Conservation (phyloP, 768 basidiomycete species). For the Tricholoma sp. region DNA sequence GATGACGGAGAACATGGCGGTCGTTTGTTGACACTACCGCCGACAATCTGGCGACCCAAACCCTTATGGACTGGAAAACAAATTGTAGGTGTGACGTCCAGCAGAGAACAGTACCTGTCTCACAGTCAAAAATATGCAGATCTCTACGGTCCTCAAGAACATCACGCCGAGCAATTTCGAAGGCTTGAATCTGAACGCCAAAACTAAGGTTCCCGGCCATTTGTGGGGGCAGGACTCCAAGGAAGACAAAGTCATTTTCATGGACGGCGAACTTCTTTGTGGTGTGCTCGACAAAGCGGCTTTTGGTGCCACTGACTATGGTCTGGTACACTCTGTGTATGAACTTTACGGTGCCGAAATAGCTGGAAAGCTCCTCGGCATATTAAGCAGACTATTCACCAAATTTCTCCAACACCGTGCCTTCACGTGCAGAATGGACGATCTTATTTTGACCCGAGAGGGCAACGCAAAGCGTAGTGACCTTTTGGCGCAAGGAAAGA, state of each 20-base stretch:
- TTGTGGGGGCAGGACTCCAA: conserved; percentile 79
- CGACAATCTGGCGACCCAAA: conserved; percentile 86
- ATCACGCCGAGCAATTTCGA: conserved; percentile 76
- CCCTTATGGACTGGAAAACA: conserved; percentile 99
- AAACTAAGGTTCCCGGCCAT: conserved; percentile 84
- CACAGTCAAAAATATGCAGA: conserved; percentile 40
- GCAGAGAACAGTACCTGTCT: not conserved
- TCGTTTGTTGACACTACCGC: conserved; percentile 77
- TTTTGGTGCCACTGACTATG: conserved; percentile 93
- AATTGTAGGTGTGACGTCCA: conserved; percentile 51
- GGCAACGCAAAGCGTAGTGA: conserved; percentile 69
- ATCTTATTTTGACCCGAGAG: conserved; percentile 81
- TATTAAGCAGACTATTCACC: conserved; percentile 91
- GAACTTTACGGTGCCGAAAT: conserved; percentile 89
- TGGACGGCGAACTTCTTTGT: conserved; percentile 89
- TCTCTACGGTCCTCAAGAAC: conserved; percentile 91
- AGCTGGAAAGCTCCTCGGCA: conserved; percentile 88
- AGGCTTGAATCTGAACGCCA: conserved; percentile 81
- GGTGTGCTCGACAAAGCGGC: conserved; percentile 97
- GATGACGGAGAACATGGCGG: conserved; percentile 56
- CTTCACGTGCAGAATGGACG: conserved; percentile 99
- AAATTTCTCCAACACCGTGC: conserved; percentile 96
- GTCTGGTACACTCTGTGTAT: conserved; percentile 94
- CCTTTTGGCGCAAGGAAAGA: conserved; percentile 60
- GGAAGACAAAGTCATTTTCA: conserved; percentile 85